These are phyloP conservation scores for Dioscorea zingiberensis DNA, from an alignment of 106 monocot species.

Conservation along the genomic window DNA sequence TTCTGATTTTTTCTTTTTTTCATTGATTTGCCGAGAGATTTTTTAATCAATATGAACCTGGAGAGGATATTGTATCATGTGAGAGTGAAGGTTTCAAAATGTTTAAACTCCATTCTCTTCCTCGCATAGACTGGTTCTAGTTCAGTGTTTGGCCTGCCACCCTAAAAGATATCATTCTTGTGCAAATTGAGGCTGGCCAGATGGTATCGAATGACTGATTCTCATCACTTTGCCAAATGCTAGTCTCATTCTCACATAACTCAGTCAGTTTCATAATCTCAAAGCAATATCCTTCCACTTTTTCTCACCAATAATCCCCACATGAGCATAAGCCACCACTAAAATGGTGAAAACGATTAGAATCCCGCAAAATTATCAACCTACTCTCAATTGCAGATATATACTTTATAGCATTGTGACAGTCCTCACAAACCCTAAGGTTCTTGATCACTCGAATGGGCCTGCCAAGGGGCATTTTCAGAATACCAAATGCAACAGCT, in stretches of 20 bases:
- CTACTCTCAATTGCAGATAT: conserved; percentile 56
- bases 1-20: too few relatives aligned
- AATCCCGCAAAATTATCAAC: conserved; percentile 65
- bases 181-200: not conserved
- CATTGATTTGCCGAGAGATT: too few relatives aligned
- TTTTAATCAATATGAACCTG: too few relatives aligned
- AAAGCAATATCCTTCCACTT: not conserved
- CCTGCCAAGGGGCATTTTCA: conserved; percentile 40
- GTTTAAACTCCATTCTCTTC: not conserved
- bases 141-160: not conserved
- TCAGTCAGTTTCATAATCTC: not conserved
- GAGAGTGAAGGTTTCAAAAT: too few relatives aligned
- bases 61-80: too few relatives aligned
- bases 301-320: conserved; percentile 64
- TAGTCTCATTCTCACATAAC: not conserved
- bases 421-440: conserved; percentile 62
- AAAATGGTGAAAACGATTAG: conserved; percentile 80
- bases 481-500: conserved; percentile 59
- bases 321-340: conserved; percentile 57
- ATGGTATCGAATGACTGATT: too few relatives aligned
- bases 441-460: conserved; percentile 72
- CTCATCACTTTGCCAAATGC: not conserved
- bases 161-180: not conserved
- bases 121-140: not conserved
- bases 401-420: conserved; percentile 56